phyloP scores from a whole-genome alignment of 345 rosid genomes.

The Zanthoxylum bungeanum region DNA sequence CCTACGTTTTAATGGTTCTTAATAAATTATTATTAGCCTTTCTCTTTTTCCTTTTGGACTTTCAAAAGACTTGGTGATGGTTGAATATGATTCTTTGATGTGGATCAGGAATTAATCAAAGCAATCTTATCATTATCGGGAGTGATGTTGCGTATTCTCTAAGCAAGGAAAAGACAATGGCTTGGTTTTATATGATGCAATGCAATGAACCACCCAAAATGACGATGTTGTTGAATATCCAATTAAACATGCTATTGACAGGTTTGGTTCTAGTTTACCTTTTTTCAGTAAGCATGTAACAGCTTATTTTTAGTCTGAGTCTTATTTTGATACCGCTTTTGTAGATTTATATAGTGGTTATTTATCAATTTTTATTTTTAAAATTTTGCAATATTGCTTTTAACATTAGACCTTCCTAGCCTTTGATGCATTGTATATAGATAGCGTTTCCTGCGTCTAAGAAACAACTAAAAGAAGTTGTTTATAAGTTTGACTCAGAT shows the following conservation, averaged over 20 bases:
- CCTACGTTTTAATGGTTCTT: neutral
- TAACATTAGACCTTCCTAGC: neutral
- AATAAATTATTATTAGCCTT: neutral
- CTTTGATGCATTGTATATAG: neutral
- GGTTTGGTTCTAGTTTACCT: conserved; percentile 33
- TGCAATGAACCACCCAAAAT: conserved; percentile 25
- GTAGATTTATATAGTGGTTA: neutral
- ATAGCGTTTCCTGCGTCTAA: neutral
- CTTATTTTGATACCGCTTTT: neutral
- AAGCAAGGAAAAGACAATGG: conserved; percentile 44
- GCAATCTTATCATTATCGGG: conserved; percentile 41
- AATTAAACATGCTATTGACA: conserved; percentile 35
- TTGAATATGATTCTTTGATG: conserved; percentile 8
- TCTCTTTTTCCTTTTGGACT: neutral
- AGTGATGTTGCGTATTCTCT: conserved; percentile 47
- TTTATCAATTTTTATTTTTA: neutral
- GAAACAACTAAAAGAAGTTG: neutral
- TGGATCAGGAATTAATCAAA: conserved; percentile 41
- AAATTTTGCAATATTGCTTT: neutral
- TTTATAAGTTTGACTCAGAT: neutral
- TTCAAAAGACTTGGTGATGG: conserved; percentile 9
- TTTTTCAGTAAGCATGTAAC: neutral
- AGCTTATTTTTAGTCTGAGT: neutral
- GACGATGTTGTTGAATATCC: conserved; percentile 27
- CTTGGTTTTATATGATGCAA: conserved; percentile 53